Conservation (phyloP, 1,284 basidiomycete genomes). For the Naganishia sp. region DNA sequence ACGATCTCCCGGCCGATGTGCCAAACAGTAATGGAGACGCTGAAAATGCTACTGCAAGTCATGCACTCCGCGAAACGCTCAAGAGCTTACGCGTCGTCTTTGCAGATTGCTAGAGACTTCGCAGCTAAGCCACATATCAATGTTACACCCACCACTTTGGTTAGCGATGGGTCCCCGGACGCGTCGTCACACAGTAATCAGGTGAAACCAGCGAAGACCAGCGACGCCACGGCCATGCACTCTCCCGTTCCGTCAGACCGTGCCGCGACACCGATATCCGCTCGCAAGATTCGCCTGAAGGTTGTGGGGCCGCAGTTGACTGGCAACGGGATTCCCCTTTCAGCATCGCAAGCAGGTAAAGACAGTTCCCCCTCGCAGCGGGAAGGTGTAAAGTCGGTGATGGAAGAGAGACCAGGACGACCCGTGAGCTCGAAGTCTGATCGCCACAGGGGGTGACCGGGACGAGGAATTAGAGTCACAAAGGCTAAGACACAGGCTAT, state of each 20-base stretch:
- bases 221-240: not conserved
- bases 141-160: not conserved
- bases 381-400: no score
- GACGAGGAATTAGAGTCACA: no score
- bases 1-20: not conserved
- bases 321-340: no score
- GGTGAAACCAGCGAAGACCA: not conserved
- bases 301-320: not conserved
- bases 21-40: not conserved
- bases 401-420: no score
- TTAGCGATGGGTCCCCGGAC: not conserved
- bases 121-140: not conserved
- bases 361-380: no score
- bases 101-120: no score
- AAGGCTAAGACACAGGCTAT: not conserved
- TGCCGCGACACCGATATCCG: not conserved
- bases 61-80: no score
- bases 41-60: no score
- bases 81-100: no score
- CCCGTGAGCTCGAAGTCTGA: no score
- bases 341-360: no score
- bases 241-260: constrained; percentile 1
- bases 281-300: constrained; percentile 17
- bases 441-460: no score
- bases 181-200: not conserved